Conservation (phyloP, 257 asterid genomes). For the Lantana camara region DNA sequence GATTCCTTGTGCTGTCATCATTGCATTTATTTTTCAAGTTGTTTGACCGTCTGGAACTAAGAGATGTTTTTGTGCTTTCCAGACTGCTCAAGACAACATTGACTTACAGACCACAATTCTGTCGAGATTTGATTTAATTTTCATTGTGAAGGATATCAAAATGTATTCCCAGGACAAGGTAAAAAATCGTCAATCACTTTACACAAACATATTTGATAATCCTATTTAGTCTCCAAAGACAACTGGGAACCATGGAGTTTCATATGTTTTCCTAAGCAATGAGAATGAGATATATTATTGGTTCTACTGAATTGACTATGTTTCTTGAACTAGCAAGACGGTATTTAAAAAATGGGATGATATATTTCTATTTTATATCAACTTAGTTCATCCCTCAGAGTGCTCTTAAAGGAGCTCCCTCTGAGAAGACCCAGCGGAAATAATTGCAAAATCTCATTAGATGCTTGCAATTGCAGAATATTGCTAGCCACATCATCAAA, state of each 20-base stretch:
- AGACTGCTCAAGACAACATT: constrained; percentile 99
- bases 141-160: constrained; percentile 93
- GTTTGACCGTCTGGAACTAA: constrained; percentile 30
- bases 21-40: background rate
- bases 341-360: background rate
- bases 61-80: constrained; percentile 29
- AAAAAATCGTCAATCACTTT: constrained; percentile 14
- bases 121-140: constrained; percentile 92
- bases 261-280: background rate
- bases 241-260: background rate
- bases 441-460: constrained; percentile 26
- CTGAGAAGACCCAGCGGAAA: constrained; percentile 25
- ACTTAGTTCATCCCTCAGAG: background rate
- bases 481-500: constrained; percentile 91
- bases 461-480: constrained; percentile 53
- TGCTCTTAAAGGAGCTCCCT: background rate
- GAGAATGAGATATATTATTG: background rate
- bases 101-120: constrained; percentile 99
- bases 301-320: background rate
- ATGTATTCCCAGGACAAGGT: constrained; percentile 96
- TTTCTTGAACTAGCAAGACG: background rate
- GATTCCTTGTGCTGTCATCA: background rate
- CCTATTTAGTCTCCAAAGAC: background rate
- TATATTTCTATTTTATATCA: background rate
- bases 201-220: background rate